Percentiles rank a stretch among this genome's conserved stretches.
Conservation (phyloP, 768 basidiomycete species). For the Mrakia frigida region DNA sequence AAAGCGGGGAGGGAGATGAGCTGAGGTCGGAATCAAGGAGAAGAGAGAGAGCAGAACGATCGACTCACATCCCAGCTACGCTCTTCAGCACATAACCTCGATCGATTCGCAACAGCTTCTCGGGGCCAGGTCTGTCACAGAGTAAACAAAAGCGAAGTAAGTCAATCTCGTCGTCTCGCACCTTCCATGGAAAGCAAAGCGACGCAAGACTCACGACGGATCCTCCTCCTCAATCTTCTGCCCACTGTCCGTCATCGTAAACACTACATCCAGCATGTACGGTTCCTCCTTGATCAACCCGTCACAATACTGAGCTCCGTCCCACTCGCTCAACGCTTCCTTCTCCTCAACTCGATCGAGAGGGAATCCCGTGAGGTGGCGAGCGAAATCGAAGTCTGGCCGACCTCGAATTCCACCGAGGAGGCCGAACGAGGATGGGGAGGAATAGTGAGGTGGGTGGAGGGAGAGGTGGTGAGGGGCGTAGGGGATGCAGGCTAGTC, state of each 20-base stretch:
- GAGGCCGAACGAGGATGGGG: neutral
- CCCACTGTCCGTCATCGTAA: neutral
- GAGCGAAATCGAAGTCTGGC: constrained; percentile 24
- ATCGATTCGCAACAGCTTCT: constrained; percentile 14
- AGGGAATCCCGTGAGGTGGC: neutral
- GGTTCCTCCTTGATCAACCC: constrained; percentile 13
- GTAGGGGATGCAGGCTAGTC: neutral
- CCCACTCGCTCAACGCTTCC: neutral
- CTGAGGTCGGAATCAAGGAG: neutral
- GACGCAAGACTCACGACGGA: constrained; percentile 6
- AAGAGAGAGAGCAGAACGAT: neutral
- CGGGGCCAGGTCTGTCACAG: neutral
- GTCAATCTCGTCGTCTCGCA: neutral
- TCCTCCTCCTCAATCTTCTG: constrained; percentile 9
- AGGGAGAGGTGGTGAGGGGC: neutral
- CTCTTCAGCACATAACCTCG: neutral
- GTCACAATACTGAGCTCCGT: neutral
- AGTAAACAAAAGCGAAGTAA: neutral
- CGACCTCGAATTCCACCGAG: constrained; percentile 10
- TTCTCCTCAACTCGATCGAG: neutral
- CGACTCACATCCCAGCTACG: neutral
- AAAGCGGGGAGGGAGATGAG: neutral
- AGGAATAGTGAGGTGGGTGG: neutral
- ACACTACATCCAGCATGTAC: constrained; percentile 27
- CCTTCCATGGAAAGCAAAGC: neutral